These are phyloP conservation scores for Mycosphaerella arachidis DNA, from an alignment of 2,329 filamentous ascomycete genomes.

Conservation along the genomic window DNA sequence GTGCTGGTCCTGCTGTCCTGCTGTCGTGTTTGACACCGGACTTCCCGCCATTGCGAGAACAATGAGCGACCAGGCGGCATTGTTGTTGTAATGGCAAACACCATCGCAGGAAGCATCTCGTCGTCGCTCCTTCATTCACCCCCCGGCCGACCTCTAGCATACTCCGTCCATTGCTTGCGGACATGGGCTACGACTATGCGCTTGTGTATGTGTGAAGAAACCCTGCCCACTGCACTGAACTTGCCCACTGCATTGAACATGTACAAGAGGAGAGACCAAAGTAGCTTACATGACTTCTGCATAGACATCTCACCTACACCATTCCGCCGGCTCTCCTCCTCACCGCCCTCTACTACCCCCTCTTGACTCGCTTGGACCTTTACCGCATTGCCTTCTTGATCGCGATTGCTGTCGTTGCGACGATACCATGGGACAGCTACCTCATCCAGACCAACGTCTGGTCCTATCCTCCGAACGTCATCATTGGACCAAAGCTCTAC, in stretches of 20 bases:
- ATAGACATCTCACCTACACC: slow-evolving; percentile 62
- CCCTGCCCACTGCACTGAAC: slow-evolving; percentile 3
- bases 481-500: slow-evolving; percentile 59
- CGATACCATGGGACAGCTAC: slow-evolving; percentile 73
- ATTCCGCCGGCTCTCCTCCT: slow-evolving; percentile 59
- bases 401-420: slow-evolving; percentile 60
- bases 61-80: neutral
- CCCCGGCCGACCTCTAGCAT: neutral
- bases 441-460: slow-evolving; percentile 64
- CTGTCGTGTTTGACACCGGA: neutral
- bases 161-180: neutral
- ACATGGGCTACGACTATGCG: slow-evolving; percentile 59
- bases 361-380: slow-evolving; percentile 58
- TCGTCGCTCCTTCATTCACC: slow-evolving; percentile 2
- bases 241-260: slow-evolving; percentile 3
- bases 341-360: slow-evolving; percentile 56
- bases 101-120: neutral
- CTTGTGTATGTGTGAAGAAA: slow-evolving; percentile 50
- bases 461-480: slow-evolving; percentile 64
- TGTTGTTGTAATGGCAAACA: slow-evolving; percentile 2
- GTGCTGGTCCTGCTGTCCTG: neutral
- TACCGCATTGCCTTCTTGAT: slow-evolving; percentile 61
- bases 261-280: neutral
- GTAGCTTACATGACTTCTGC: slow-evolving; percentile 7
- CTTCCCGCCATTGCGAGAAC: neutral